Percentiles rank a stretch among this genome's conserved stretches.
Evolutionary conservation across 2,329 filamentous ascomycete genomes (phyloP).

Genomic region (Stachybotrys chartarum): DNA sequence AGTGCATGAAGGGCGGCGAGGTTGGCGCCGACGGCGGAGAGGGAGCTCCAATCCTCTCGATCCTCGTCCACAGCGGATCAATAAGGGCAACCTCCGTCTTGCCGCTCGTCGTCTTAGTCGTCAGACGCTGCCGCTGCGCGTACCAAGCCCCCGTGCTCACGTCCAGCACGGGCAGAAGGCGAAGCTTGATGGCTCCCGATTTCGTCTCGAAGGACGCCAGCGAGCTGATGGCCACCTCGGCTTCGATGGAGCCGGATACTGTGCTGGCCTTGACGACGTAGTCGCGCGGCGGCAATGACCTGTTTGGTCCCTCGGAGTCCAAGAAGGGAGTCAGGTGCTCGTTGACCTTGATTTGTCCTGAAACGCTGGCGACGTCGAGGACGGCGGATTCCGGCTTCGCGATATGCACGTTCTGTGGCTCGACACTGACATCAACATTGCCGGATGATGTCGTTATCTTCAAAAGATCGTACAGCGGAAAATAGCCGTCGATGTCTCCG

Average conservation of each 20-base stretch:
- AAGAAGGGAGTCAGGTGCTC: slow-evolving; percentile 28
- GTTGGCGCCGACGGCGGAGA: slow-evolving; percentile 8
- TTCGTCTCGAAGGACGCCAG: slow-evolving; percentile 26
- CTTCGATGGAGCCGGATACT: slow-evolving; percentile 35
- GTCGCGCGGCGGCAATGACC: slow-evolving; percentile 34
- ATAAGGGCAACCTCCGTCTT: slow-evolving; percentile 27
- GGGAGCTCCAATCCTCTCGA: slow-evolving; percentile 2
- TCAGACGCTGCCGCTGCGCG: slow-evolving; percentile 19
- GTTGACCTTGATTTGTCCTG: slow-evolving; percentile 32
- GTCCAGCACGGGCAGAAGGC: slow-evolving; percentile 36
- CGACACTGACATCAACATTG: slow-evolving; percentile 30
- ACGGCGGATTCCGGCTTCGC: slow-evolving; percentile 28
- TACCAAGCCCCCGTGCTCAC: slow-evolving; percentile 8
- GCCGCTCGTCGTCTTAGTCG: slow-evolving; percentile 38
- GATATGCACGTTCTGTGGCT: slow-evolving; percentile 29
- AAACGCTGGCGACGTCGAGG: slow-evolving; percentile 33
- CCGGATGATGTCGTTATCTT: slow-evolving; percentile 37
- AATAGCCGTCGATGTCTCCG: slow-evolving; percentile 38
- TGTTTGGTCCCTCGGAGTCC: slow-evolving; percentile 9
- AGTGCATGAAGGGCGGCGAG: not conserved
- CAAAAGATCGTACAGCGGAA: slow-evolving; percentile 43
- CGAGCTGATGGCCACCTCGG: slow-evolving; percentile 31
- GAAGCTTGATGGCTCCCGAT: slow-evolving; percentile 32
- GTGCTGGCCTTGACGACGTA: slow-evolving; percentile 38
- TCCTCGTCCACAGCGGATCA: slow-evolving; percentile 35